Evolutionary conservation across 1,139 yeast species (phyloP).

Genomic region (Diutina rugosa): DNA sequence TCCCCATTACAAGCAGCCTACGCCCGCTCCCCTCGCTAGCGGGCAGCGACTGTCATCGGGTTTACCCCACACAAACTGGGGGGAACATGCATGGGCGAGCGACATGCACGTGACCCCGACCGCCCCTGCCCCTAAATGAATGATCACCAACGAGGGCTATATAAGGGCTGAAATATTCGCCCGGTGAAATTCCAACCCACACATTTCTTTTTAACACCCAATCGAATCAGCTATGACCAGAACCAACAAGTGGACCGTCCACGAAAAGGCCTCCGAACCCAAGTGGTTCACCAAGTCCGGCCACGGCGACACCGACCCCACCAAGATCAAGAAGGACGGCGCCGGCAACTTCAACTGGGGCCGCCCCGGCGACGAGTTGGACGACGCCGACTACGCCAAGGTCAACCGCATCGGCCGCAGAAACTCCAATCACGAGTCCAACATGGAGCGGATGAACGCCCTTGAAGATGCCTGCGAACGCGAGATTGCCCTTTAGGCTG

Average conservation of each 20-base stretch:
- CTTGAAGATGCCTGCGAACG: conserved; percentile 5
- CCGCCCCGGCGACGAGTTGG: conserved; percentile 50
- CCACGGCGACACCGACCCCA: conserved; percentile 13
- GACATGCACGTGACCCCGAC: neutral
- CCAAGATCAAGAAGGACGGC: conserved; percentile 68
- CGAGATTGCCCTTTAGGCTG: neutral
- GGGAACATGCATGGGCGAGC: neutral
- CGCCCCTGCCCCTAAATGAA: neutral
- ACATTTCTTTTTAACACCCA: neutral
- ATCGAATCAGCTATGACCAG: conserved; percentile 45
- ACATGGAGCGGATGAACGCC: conserved; percentile 5
- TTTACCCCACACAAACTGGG: neutral
- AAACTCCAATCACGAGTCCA: conserved; percentile 24
- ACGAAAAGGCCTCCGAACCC: conserved; percentile 46
- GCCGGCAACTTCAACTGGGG: conserved; percentile 80
- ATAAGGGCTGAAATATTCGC: neutral
- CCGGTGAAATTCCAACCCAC: neutral
- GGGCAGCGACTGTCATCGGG: neutral
- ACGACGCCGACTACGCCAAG: conserved; percentile 18
- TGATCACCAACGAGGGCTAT: neutral
- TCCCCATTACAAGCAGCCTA: no score
- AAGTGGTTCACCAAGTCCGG: conserved; percentile 74
- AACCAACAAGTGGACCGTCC: conserved; percentile 70
- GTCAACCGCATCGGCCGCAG: conserved; percentile 21
- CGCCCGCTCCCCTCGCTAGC: no score